Conservation (phyloP, 2,329 filamentous ascomycete genomes). For the Karstenula rhodostoma region DNA sequence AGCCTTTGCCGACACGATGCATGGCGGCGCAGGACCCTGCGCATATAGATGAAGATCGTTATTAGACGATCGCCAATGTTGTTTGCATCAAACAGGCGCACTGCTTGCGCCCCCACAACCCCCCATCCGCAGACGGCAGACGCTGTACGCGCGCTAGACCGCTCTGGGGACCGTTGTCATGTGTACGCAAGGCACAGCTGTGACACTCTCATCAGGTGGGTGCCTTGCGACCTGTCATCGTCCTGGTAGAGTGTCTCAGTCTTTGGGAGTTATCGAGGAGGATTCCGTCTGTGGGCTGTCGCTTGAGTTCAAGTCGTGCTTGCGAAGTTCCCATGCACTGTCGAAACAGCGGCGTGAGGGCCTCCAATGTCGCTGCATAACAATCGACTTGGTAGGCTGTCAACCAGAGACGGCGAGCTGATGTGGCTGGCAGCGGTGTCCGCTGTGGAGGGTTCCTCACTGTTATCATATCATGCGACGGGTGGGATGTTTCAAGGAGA, state of each 20-base stretch:
- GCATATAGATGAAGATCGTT: neutral
- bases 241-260: neutral
- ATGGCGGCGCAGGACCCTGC: neutral
- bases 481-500: conserved; percentile 37
- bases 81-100: neutral
- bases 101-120: neutral
- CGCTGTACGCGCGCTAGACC: conserved; percentile 12
- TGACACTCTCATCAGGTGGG: too few species aligned
- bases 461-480: conserved; percentile 42
- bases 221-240: neutral
- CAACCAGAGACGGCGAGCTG: conserved; percentile 7
- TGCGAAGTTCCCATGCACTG: neutral
- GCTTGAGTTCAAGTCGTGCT: neutral
- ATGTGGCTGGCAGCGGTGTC: conserved; percentile 1
- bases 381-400: conserved; percentile 5
- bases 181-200: neutral
- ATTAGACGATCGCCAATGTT: neutral
- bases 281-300: neutral
- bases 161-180: neutral
- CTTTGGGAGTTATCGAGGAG: neutral
- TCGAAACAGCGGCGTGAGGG: neutral
- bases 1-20: too few species aligned
- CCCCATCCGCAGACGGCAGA: conserved; percentile 2
- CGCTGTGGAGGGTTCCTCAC: conserved; percentile 13
- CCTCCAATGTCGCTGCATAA: conserved; percentile 8